Evolutionary conservation across 164 flowering plant genomes (phyloP).

Genomic region (Magnolia officinalis): DNA sequence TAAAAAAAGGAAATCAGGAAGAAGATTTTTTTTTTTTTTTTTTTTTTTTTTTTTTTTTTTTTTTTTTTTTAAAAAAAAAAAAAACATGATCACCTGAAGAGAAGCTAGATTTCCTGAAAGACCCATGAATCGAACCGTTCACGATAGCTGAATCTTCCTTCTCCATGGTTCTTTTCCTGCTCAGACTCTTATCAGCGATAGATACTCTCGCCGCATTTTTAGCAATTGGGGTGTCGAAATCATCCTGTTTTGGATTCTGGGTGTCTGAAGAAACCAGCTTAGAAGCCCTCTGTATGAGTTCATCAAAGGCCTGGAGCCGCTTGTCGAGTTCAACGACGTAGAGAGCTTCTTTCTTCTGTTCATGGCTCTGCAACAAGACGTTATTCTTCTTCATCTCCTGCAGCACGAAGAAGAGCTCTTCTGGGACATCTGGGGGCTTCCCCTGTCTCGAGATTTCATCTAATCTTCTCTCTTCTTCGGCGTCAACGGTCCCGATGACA

Average conservation of each 20-base stretch:
- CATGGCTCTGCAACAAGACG: slow-evolving; percentile 45
- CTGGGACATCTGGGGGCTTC: slow-evolving; percentile 40
- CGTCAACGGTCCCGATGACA: slow-evolving; percentile 35
- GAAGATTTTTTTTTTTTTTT: not conserved
- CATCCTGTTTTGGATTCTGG: slow-evolving; percentile 21
- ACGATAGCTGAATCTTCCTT: slow-evolving; percentile 19
- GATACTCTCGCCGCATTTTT: slow-evolving; percentile 20
- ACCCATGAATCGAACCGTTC: slow-evolving; percentile 28
- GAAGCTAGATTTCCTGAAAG: slow-evolving; percentile 24
- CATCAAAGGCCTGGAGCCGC: slow-evolving; percentile 41
- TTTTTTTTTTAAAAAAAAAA: no score
- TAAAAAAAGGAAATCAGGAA: not conserved
- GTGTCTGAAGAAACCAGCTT: slow-evolving; percentile 38
- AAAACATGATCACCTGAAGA: slow-evolving; percentile 28
- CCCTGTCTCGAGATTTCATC: slow-evolving; percentile 39
- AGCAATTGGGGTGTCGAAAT: slow-evolving; percentile 21
- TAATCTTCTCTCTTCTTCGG: slow-evolving; percentile 42
- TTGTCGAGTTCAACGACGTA: slow-evolving; percentile 38
- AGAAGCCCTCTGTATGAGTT: slow-evolving; percentile 56
- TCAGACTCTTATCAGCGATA: slow-evolving; percentile 30
- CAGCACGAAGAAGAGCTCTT: slow-evolving; percentile 47
- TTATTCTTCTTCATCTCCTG: slow-evolving; percentile 33
- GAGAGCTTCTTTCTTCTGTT: slow-evolving; percentile 55
- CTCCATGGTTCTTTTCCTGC: slow-evolving; percentile 22
- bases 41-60: no score